Evolutionary conservation across 1,139 yeast genomes (phyloP), one percentile per base, ranked within the genome.

Genomic region (Lodderomyces metapsilosis): DNA sequence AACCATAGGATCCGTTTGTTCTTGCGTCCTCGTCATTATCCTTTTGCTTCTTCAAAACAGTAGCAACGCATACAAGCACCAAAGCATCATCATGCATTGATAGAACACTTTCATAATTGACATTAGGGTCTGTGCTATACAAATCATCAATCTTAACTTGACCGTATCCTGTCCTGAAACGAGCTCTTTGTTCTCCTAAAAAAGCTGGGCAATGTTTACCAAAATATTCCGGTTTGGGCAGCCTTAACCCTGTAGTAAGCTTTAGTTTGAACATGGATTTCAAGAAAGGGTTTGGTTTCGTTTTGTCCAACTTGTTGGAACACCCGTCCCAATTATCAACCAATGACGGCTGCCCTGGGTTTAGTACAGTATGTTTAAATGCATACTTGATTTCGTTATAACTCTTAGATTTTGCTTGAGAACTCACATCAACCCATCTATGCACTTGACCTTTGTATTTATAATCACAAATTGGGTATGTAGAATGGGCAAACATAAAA

Each of bases 21-120:
- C 30, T 9, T n/a, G 30, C 30, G n/a, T 25, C 42, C 38, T 43
- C 50, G 65, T 24, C 66, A 48, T 44, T 41, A 44, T 48, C 50
- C 30, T 46, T 44, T 13, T 43, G 43, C 35, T 49, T 34, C 32
- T 51, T 46, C 18, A 52, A 41, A 1, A 48, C 44, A 1, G 54
- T 34, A 4, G 49, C 49, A n/a, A 49, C 40, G 37, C 53, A 52
- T 9, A 49, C 42, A n/a, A 43, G 40, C 3, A 51, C 53, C 39
- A 48, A 43, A 18, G 42, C 44, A 32, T 52, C 52, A 7, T 38
- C 21, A 15, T 38, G 33, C 3, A 52, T 44, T 4, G 51, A 43
- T 10, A 36, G 34, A 2, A 50, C 40, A 31, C 43, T 45, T 37
- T 49, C 50, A 28, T 46, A 48, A 36, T 49, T 37, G 20, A 36